Evolutionary conservation across 176 grass and related monocot genomes (phyloP), one percentile per base, ranked within the genome.

Genomic region (Musa troglodytarum): DNA sequence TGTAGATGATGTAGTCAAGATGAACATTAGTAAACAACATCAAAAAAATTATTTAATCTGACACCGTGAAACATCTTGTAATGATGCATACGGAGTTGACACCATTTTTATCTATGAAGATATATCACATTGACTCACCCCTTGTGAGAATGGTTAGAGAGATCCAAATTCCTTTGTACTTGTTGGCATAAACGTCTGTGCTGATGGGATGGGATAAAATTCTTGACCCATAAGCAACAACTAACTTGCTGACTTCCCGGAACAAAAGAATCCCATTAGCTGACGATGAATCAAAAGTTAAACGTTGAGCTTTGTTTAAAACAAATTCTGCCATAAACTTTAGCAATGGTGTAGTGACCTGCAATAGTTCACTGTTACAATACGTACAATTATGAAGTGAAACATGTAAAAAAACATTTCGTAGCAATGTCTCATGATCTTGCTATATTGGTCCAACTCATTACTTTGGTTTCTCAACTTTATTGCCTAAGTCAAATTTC

Each of bases 131-230:
- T 74, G 63, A 81, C 91, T 91, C 76, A 92, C 96, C 96, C 56
- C 91, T 99, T 84, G 96, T 87, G 63, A 99, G 86, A 80, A 95
- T 58, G 43, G 86, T 89, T 52, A 99, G 63, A 77, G 88, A 92
- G 76, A 99, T 95, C 91, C 91, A 99, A 62, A 99, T 95, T 83
- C 96, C 96, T 92, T 99, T 99, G 85, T 99, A 99, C 83, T 99
- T 95, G 63, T 78, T 95, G 79, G 74, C 77, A 76, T 99, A 99
- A 52, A 92, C 81, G 82, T 99, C 74, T 62, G 85, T 88, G 75
- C 79, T 86, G 59, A 89, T 99, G 23, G 96, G 88, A 92, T 92
- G 81, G 75, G 89, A 82, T 54, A 99, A 74, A 92, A 99, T 95
- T 68, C 88, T 84, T 16, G 96, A 92, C 17, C 96, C 96, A 57